Evolutionary conservation across 1,139 yeast species (phyloP).

Genomic region (Saccharomyces pastorianus): DNA sequence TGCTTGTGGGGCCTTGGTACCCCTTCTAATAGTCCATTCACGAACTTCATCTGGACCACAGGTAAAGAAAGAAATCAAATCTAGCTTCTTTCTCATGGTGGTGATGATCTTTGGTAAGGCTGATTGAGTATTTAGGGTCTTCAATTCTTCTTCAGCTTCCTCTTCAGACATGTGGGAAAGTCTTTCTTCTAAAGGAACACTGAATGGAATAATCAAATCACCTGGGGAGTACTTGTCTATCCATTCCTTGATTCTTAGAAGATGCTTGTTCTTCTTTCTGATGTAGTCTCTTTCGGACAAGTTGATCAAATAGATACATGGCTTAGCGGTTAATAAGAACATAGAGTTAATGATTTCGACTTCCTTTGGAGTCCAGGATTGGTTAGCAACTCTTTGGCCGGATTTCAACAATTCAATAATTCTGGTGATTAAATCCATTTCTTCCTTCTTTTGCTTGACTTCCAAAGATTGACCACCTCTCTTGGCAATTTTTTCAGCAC

Average conservation of each 20-base stretch:
- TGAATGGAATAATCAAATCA: conserved; percentile 87
- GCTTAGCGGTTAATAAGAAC: conserved; percentile 89
- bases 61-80: conserved; percentile 76
- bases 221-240: conserved; percentile 91
- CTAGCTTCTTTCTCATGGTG: conserved; percentile 75
- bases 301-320: conserved; percentile 90
- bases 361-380: conserved; percentile 81
- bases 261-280: conserved; percentile 95
- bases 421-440: conserved; percentile 69
- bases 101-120: conserved; percentile 84
- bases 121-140: conserved; percentile 74
- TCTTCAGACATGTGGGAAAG: conserved; percentile 84
- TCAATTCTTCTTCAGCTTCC: conserved; percentile 86
- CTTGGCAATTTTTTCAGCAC: conserved; percentile 74
- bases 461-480: conserved; percentile 96
- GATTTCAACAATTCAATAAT: conserved; percentile 68
- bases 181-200: conserved; percentile 89
- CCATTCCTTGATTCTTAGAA: conserved; percentile 91
- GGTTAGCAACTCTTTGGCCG: conserved; percentile 89
- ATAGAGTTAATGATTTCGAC: conserved; percentile 81
- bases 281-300: conserved; percentile 88
- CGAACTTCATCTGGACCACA: conserved; percentile 82
- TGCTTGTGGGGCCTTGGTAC: conserved; percentile 81
- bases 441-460: conserved; percentile 90
- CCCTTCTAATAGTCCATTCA: conserved; percentile 83